Conservation (phyloP, 805 yeast species). For the Candida multigemmis region DNA sequence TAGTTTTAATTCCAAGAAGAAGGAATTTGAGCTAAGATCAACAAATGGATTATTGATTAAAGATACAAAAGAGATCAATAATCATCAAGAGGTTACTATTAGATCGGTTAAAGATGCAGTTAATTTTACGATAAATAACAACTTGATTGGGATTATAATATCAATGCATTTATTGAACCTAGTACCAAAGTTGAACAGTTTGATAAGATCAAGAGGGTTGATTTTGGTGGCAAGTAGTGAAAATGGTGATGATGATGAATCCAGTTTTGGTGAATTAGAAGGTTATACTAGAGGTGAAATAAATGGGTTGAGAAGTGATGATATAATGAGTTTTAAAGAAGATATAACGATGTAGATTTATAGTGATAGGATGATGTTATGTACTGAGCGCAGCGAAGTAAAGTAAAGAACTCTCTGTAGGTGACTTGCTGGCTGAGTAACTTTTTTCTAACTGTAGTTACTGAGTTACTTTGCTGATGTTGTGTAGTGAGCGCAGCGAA, state of each 20-base stretch:
- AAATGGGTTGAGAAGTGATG: conserved; percentile 61
- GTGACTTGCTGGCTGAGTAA: too few relatives aligned
- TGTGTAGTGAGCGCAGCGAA: too few relatives aligned
- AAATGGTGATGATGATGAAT: conserved; percentile 14
- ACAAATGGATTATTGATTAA: conserved; percentile 31
- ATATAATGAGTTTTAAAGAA: conserved; percentile 61
- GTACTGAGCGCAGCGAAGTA: too few relatives aligned
- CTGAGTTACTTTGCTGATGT: not conserved
- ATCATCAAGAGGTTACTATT: conserved; percentile 33
- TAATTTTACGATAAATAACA: conserved; percentile 70
- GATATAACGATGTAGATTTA: conserved; percentile 18
- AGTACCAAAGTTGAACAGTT: conserved; percentile 67
- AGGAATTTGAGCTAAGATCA: conserved; percentile 28
- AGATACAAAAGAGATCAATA: conserved; percentile 11
- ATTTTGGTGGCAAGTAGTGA: conserved; percentile 67
- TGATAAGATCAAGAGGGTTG: conserved; percentile 73
- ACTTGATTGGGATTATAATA: conserved; percentile 74
- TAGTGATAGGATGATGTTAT: too few relatives aligned
- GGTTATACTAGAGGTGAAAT: conserved; percentile 35
- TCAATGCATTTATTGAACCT: conserved; percentile 61
- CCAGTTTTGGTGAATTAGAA: conserved; percentile 22
- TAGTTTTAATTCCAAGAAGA: conserved; percentile 16
- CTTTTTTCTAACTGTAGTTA: too few relatives aligned
- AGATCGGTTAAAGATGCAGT: conserved; percentile 78
- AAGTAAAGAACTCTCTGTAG: too few relatives aligned